Conservation (phyloP, 148 eudicot species). For the Suaeda aralocaspica region DNA sequence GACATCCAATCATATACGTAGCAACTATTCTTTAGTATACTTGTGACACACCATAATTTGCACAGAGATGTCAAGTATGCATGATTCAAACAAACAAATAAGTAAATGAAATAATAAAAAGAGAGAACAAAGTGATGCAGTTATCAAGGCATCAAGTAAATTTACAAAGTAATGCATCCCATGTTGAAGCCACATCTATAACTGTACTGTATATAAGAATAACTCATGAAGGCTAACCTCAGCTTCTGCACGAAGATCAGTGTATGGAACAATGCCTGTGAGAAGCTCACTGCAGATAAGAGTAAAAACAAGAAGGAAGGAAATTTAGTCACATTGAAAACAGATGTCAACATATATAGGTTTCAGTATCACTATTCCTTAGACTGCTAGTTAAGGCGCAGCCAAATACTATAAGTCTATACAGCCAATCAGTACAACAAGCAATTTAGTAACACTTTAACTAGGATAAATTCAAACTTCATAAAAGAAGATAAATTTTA, state of each 20-base stretch:
- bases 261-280: slow-evolving; percentile 95
- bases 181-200: slow-evolving; percentile 4
- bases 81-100: not conserved
- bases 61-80: not conserved
- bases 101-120: not conserved
- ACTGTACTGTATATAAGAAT: not conserved
- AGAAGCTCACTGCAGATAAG: slow-evolving; percentile 78
- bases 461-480: not conserved
- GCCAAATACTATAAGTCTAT: not conserved
- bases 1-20: not conserved
- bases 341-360: not conserved
- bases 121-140: not conserved
- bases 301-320: not conserved
- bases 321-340: not conserved
- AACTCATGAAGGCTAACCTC: slow-evolving; percentile 52
- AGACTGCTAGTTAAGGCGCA: not conserved
- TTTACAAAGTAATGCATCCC: not conserved
- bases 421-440: slow-evolving; percentile 10
- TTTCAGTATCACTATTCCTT: slow-evolving; percentile 4
- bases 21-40: not conserved
- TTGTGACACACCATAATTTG: not conserved
- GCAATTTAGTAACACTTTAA: not conserved
- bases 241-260: slow-evolving; percentile 92
- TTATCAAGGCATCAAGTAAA: not conserved
- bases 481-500: not conserved